These are phyloP conservation scores for Microbotryomycetes sp. DNA, from an alignment of 1,284 basidiomycete genomes.

Conservation along the genomic window DNA sequence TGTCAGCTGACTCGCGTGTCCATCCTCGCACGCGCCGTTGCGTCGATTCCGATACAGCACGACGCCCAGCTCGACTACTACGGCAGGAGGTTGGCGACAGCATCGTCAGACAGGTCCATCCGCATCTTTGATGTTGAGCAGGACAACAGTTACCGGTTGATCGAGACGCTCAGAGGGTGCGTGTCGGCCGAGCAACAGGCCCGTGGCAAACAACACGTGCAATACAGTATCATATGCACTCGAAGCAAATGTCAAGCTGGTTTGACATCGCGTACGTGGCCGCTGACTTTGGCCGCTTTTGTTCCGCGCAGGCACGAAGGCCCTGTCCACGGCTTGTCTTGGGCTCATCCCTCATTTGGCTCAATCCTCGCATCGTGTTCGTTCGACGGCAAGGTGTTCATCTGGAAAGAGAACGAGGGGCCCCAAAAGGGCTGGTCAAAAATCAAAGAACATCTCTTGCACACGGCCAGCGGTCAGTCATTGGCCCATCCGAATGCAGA, in stretches of 20 bases:
- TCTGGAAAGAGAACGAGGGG: conserved; percentile 76
- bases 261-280: too few relatives aligned
- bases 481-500: not conserved
- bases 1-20: too few relatives aligned
- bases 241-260: too few relatives aligned
- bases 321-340: conserved; percentile 97
- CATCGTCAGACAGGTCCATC: conserved; percentile 90
- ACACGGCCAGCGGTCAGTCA: conserved; percentile 77
- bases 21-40: too few relatives aligned
- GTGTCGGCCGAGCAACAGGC: not conserved
- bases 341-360: conserved; percentile 96
- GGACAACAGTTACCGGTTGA: conserved; percentile 39
- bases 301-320: conserved; percentile 64
- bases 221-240: too few relatives aligned
- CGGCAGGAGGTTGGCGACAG: conserved; percentile 90
- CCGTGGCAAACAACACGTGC: too few relatives aligned
- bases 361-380: conserved; percentile 94
- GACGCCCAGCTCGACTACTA: conserved; percentile 98
- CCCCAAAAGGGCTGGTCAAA: conserved; percentile 62
- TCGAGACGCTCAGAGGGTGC: conserved; percentile 73
- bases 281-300: conserved; percentile 13
- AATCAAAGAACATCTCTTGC: conserved; percentile 92
- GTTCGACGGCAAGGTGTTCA: conserved; percentile 95
- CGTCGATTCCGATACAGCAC: conserved; percentile 57
- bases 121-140: conserved; percentile 93